These are phyloP conservation scores for Colletotrichum ledebouriae DNA, from an alignment of 2,329 filamentous ascomycete species.

Conservation along the genomic window DNA sequence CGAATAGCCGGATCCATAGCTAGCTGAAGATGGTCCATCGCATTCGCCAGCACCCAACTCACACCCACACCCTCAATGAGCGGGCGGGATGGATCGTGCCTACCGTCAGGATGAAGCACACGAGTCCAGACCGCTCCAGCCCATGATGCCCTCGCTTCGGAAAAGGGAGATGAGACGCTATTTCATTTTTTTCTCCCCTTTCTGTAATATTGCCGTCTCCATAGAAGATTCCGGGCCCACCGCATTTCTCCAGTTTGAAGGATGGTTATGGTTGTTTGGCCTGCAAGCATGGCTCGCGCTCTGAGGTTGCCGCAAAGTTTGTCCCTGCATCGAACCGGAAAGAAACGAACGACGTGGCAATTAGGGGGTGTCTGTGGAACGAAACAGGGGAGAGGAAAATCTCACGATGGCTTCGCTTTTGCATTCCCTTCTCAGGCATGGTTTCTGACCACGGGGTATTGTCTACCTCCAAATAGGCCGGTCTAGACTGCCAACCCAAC, in stretches of 20 bases:
- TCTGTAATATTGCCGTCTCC: conserved; percentile 8
- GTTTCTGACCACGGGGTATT: conserved; percentile 26
- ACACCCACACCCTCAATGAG: not conserved
- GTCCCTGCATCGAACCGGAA: conserved; percentile 30
- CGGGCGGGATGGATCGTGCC: conserved; percentile 17
- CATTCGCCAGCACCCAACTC: not conserved
- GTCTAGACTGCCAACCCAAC: conserved; percentile 36
- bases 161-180: not conserved
- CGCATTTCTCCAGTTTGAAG: not conserved
- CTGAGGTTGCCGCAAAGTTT: not conserved
- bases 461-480: conserved; percentile 25
- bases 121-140: conserved; percentile 21
- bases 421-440: conserved; percentile 22
- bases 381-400: conserved; percentile 14
- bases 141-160: conserved; percentile 24
- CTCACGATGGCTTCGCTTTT: conserved; percentile 42
- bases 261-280: not conserved
- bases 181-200: not conserved
- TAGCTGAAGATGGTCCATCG: not conserved
- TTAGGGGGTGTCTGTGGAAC: not conserved
- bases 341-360: conserved; percentile 37
- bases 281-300: conserved; percentile 5
- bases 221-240: conserved; percentile 33
- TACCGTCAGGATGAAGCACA: not conserved
- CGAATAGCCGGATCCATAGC: conserved; percentile 16